These are phyloP conservation scores for Micromonas pusilla DNA, from an alignment of 139 green algal genomes.

Conservation along the genomic window DNA sequence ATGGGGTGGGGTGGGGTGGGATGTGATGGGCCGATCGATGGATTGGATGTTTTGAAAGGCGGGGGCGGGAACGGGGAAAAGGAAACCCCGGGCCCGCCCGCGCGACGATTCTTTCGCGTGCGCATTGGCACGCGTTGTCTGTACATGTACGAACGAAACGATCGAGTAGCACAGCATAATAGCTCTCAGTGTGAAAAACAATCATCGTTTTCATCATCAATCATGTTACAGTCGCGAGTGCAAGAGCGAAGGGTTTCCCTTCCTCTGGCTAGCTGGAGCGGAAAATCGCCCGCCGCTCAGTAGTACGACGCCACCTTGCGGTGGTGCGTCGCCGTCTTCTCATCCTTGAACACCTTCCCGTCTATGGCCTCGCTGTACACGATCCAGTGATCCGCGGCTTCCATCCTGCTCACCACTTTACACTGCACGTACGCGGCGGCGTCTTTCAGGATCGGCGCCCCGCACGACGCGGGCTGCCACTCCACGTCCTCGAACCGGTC, in stretches of 20 bases:
- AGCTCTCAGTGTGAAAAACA: too few species aligned
- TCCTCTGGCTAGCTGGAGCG: too few species aligned
- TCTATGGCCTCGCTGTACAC: constrained; percentile 67
- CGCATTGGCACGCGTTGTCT: too few species aligned
- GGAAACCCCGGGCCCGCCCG: too few species aligned
- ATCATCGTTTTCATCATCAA: too few species aligned
- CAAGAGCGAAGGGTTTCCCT: too few species aligned
- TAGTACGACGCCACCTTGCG: constrained; percentile 89
- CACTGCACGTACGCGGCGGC: constrained; percentile 81
- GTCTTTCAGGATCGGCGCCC: constrained; percentile 41
- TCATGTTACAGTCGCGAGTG: neutral
- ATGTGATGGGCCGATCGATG: too few species aligned
- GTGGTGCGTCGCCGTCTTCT: constrained; percentile 79
- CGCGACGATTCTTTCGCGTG: too few species aligned
- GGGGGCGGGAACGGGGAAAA: neutral
- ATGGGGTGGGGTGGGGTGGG: too few species aligned
- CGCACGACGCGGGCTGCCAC: constrained; percentile 25
- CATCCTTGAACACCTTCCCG: constrained; percentile 63
- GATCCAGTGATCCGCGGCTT: constrained; percentile 94
- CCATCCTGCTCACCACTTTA: constrained; percentile 79
- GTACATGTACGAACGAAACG: too few species aligned
- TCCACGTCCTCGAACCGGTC: constrained; percentile 81
- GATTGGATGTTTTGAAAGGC: neutral
- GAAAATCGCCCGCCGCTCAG: too few species aligned
- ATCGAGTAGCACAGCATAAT: too few species aligned